Conservation (phyloP, 257 asterid species). For the Lantana camara region DNA sequence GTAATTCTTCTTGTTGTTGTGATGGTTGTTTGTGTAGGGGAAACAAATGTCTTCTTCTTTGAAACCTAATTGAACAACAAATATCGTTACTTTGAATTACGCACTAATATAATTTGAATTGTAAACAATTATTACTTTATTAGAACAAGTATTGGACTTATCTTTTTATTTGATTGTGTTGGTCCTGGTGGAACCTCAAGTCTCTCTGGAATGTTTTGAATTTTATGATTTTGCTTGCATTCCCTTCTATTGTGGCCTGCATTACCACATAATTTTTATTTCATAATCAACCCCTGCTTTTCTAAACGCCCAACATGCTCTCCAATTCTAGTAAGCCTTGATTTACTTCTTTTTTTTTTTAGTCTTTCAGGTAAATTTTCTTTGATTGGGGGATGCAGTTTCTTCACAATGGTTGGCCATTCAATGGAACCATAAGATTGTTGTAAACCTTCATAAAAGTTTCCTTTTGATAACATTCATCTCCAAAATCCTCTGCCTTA, state of each 20-base stretch:
- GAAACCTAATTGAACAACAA: no score
- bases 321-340: not conserved
- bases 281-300: not conserved
- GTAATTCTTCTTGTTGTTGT: no score
- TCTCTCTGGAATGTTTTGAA: no score
- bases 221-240: not conserved
- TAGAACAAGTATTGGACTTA: no score
- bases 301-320: no score
- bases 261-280: not conserved
- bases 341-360: no score
- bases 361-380: not conserved
- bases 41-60: no score
- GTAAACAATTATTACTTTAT: no score
- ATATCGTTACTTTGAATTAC: no score
- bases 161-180: no score
- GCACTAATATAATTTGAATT: no score
- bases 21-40: no score
- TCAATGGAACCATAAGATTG: not conserved
- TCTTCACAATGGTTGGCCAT: not conserved
- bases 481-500: not conserved
- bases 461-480: not conserved
- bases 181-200: not conserved
- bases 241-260: not conserved
- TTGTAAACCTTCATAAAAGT: not conserved
- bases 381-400: not conserved